A percentile compares a stretch with the other conserved stretches of the same genome.
These are phyloP conservation scores for Pseudogymnoascus sp. DNA, from an alignment of 2,329 filamentous ascomycete species.

Conservation along the genomic window DNA sequence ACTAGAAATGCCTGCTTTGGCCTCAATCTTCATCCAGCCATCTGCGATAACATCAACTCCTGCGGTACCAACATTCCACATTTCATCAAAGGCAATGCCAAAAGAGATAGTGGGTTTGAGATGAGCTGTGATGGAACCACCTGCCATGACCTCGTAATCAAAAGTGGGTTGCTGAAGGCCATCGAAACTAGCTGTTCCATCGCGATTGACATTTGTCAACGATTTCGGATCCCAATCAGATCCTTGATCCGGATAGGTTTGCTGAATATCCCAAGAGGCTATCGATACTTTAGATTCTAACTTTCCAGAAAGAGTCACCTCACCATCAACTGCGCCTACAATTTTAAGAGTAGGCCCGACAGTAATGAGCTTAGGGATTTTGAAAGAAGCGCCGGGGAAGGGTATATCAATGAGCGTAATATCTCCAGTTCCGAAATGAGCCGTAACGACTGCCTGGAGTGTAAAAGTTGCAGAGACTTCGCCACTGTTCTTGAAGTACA, in stretches of 20 bases:
- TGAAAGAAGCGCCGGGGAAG: slow-evolving; percentile 25
- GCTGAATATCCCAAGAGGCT: slow-evolving; percentile 21
- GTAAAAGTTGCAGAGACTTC: slow-evolving; percentile 8
- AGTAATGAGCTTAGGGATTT: slow-evolving; percentile 25
- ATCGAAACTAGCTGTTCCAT: background rate
- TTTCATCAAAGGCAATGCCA: background rate
- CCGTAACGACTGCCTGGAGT: background rate
- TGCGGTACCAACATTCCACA: background rate
- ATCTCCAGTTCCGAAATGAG: slow-evolving; percentile 17
- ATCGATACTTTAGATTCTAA: slow-evolving; percentile 24
- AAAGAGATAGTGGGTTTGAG: background rate
- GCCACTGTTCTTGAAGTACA: background rate
- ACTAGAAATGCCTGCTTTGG: background rate
- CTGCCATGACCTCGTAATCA: background rate
- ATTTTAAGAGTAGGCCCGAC: slow-evolving; percentile 27
- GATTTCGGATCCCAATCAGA: background rate
- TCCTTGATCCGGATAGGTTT: background rate
- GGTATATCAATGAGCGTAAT: slow-evolving; percentile 18
- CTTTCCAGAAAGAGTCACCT: slow-evolving; percentile 17
- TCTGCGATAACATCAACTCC: background rate
- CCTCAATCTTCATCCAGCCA: background rate
- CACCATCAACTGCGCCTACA: slow-evolving; percentile 19
- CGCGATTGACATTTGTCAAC: background rate
- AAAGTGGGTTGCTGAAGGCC: background rate
- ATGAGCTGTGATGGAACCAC: background rate